Evolutionary conservation across 73 alveolate genomes (phyloP).

Genomic region (Stentor coeruleus): DNA sequence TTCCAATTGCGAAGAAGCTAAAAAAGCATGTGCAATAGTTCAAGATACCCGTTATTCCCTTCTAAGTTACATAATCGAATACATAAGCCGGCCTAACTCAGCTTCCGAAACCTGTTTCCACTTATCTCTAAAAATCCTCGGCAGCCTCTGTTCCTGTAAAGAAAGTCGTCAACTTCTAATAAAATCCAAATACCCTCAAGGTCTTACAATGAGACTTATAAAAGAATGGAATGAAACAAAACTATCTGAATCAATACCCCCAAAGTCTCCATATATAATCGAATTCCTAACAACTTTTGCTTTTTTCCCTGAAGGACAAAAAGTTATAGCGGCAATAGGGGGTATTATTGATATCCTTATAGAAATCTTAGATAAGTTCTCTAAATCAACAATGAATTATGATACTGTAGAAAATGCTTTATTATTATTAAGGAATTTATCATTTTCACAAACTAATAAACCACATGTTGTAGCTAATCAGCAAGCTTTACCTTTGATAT

Average conservation of each 20-base stretch:
- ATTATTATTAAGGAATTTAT: background rate
- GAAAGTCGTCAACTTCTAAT: constrained; percentile 3
- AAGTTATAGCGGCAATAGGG: constrained; percentile 7
- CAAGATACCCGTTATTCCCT: background rate
- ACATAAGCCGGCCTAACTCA: background rate
- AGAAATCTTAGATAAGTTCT: constrained; percentile 3
- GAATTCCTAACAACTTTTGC: constrained; percentile 2
- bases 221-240: constrained; percentile 16
- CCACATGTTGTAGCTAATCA: constrained; percentile 18
- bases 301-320: constrained; percentile 16
- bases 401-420: constrained; percentile 11
- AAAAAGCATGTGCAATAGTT: background rate
- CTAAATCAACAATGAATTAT: background rate
- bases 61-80: background rate
- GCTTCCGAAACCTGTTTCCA: background rate
- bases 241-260: background rate
- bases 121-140: background rate
- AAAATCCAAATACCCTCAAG: constrained; percentile 13
- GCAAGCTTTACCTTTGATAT: background rate
- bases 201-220: background rate
- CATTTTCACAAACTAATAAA: background rate
- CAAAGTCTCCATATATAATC: background rate
- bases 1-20: background rate
- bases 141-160: background rate
- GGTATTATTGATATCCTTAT: constrained; percentile 9